phyloP scores from a whole-genome alignment of 2,329 filamentous ascomycete species.

The Cadophora sp. region DNA sequence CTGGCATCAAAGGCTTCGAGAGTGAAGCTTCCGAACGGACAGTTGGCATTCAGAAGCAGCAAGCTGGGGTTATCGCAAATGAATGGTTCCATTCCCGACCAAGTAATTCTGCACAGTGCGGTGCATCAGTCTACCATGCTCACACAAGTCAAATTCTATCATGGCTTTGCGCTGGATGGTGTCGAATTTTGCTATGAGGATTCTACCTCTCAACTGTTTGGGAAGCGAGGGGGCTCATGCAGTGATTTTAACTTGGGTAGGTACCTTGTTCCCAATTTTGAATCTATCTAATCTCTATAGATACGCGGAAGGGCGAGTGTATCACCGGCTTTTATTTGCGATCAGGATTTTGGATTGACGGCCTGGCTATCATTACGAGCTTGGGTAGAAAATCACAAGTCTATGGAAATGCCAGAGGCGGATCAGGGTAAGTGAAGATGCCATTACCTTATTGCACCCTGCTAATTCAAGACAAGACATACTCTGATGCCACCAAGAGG shows the following conservation, averaged over 20 bases:
- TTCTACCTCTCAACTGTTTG: slow-evolving; percentile 82
- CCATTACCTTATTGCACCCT: neutral
- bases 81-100: slow-evolving; percentile 71
- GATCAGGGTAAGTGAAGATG: slow-evolving; percentile 74
- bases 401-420: slow-evolving; percentile 82
- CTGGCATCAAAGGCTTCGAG: slow-evolving; percentile 74
- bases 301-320: slow-evolving; percentile 84
- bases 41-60: slow-evolving; percentile 77
- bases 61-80: slow-evolving; percentile 76
- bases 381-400: slow-evolving; percentile 84
- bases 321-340: slow-evolving; percentile 86
- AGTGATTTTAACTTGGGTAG: slow-evolving; percentile 80
- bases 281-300: slow-evolving; percentile 50
- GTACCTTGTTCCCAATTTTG: slow-evolving; percentile 42
- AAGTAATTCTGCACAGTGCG: slow-evolving; percentile 77
- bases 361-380: slow-evolving; percentile 87
- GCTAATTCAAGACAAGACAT: slow-evolving; percentile 61
- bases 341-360: slow-evolving; percentile 84
- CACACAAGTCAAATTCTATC: slow-evolving; percentile 76
- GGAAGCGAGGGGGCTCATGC: slow-evolving; percentile 75
- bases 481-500: slow-evolving; percentile 88
- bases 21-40: slow-evolving; percentile 77
- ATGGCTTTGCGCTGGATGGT: slow-evolving; percentile 79
- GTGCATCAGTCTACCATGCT: slow-evolving; percentile 74
- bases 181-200: slow-evolving; percentile 95